Conservation (phyloP, 140 eudicot genomes). For the Anethum foeniculum region DNA sequence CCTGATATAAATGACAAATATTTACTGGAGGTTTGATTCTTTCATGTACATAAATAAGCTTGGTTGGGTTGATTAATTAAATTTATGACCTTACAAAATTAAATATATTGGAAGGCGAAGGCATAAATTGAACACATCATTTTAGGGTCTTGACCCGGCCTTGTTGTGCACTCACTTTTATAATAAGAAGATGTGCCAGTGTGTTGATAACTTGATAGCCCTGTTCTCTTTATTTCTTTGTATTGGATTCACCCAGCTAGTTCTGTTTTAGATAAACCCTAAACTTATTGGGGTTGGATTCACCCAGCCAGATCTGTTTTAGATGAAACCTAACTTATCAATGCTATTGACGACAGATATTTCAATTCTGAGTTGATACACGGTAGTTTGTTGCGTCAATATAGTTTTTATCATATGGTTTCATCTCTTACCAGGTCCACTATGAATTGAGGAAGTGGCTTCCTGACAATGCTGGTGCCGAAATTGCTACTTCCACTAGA, state of each 20-base stretch:
- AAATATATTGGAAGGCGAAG: no score
- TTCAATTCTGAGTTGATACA: no score
- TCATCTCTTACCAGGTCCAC: slow-evolving; percentile 44
- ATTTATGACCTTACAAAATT: no score
- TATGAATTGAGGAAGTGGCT: slow-evolving; percentile 24
- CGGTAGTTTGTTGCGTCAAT: not conserved
- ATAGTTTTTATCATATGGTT: not conserved
- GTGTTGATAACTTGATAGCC: not conserved
- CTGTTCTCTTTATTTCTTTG: not conserved
- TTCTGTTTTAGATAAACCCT: not conserved
- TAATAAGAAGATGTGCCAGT: not conserved
- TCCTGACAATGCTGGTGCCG: no score
- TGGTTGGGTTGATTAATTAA: not conserved
- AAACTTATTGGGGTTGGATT: not conserved
- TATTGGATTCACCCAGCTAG: not conserved
- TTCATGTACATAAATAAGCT: no score
- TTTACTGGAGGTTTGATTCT: no score
- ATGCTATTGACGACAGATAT: not conserved
- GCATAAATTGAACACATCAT: not conserved
- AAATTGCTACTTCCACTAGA: no score
- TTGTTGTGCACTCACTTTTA: not conserved
- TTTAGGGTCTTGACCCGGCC: not conserved
- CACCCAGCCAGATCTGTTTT: no score
- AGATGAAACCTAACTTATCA: not conserved
- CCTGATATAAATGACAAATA: no score